Percentiles rank a stretch among this genome's conserved stretches.
Conservation (phyloP, 305 asterid genomes). For the Euphrasia arctica region DNA sequence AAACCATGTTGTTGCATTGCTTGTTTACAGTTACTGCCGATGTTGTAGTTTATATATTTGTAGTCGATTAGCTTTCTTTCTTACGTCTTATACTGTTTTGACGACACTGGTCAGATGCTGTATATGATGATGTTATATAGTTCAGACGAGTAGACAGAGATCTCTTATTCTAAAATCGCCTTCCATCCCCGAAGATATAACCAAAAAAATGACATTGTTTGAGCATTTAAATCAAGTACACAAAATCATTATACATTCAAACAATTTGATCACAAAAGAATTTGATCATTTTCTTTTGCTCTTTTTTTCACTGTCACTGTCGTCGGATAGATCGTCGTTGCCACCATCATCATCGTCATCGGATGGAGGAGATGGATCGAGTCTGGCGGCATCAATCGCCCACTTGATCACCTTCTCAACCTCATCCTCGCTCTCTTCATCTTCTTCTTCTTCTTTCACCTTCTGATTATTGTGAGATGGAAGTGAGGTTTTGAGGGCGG, state of each 20-base stretch:
- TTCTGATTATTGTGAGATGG: conserved; percentile 30
- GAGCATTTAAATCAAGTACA: no score
- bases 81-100: not conserved
- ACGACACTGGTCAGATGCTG: not conserved
- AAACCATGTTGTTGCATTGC: not conserved
- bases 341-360: conserved; percentile 36
- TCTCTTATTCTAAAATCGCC: no score
- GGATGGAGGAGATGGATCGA: conserved; percentile 72
- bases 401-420: conserved; percentile 73
- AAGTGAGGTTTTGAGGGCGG: conserved; percentile 48
- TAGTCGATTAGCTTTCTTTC: conserved; percentile 8
- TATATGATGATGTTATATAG: conserved; percentile 3
- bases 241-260: no score
- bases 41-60: conserved; percentile 7
- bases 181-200: no score
- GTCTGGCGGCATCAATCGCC: conserved; percentile 87
- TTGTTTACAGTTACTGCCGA: conserved; percentile 3
- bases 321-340: conserved; percentile 28
- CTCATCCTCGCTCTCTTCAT: conserved; percentile 47
- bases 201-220: no score
- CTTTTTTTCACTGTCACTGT: conserved; percentile 31
- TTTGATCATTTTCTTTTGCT: conserved; percentile 37
- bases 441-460: conserved; percentile 18
- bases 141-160: not conserved
- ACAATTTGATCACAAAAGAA: no score